phyloP scores from a whole-genome alignment of 176 grass and related monocot species.

The Elymus sibiricus region DNA sequence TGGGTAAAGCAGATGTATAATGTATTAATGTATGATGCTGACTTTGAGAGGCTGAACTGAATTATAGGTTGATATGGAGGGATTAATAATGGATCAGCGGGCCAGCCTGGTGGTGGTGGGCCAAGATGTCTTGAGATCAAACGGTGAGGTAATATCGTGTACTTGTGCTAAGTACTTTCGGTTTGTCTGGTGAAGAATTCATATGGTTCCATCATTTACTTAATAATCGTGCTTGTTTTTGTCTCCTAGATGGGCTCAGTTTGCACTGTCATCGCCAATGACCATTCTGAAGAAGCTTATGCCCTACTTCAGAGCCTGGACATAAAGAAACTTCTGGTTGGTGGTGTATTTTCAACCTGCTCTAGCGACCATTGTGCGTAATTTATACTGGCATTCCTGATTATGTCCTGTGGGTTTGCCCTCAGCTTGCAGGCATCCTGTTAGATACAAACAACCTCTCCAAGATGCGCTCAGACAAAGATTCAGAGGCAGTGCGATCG shows the following conservation, averaged over 20 bases:
- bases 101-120: conserved; percentile 52
- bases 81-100: conserved; percentile 48
- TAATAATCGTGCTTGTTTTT: conserved; percentile 37
- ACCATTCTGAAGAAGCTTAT: conserved; percentile 52
- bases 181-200: background rate
- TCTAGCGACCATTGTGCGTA: background rate
- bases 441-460: conserved; percentile 58
- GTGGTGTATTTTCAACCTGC: conserved; percentile 27
- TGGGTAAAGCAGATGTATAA: background rate
- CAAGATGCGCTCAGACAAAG: conserved; percentile 44
- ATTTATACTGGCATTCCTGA: conserved; percentile 3
- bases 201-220: conserved; percentile 29
- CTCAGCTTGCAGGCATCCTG: conserved; percentile 72
- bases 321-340: conserved; percentile 70
- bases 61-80: conserved; percentile 62
- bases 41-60: conserved; percentile 21
- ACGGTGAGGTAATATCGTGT: conserved; percentile 46
- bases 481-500: conserved; percentile 59
- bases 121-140: conserved; percentile 65
- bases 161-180: conserved; percentile 5
- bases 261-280: conserved; percentile 51
- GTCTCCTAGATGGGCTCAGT: conserved; percentile 50
- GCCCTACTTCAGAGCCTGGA: conserved; percentile 45
- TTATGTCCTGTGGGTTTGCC: background rate
- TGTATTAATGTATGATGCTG: conserved; percentile 12